A percentile compares a stretch with the other conserved stretches of the same genome.
Conservation (phyloP, 2,329 filamentous ascomycete genomes). For the Plectosphaerella cucumerina region DNA sequence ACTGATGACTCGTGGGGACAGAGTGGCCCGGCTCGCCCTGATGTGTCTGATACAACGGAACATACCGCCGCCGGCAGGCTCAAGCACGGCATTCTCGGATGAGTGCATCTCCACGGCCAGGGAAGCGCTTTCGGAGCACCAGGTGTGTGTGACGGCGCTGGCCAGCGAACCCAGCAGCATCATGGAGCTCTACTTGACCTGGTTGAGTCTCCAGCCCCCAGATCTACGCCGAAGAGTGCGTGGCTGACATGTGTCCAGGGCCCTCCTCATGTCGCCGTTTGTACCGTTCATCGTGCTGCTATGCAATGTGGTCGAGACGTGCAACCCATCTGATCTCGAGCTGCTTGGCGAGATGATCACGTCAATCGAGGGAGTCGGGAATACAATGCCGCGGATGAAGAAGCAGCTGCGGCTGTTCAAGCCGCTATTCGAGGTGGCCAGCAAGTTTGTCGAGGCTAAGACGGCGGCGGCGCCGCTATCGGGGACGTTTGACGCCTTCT, state of each 20-base stretch:
- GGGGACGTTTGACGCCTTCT: neutral
- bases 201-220: constrained; percentile 1
- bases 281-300: constrained; percentile 20
- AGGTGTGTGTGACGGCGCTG: constrained; percentile 9
- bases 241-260: constrained; percentile 7
- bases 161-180: constrained; percentile 2
- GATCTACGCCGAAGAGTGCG: neutral
- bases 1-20: constrained; percentile 11
- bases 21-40: constrained; percentile 15
- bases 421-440: constrained; percentile 16
- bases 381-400: neutral
- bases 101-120: constrained; percentile 18
- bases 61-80: constrained; percentile 12
- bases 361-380: neutral
- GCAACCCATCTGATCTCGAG: constrained; percentile 33
- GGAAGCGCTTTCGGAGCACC: constrained; percentile 14
- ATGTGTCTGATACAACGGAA: constrained; percentile 20
- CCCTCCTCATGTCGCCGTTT: constrained; percentile 15
- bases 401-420: constrained; percentile 16
- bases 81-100: constrained; percentile 13
- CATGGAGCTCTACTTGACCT: constrained; percentile 11
- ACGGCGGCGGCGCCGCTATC: neutral
- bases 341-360: constrained; percentile 12
- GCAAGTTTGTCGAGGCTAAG: neutral
- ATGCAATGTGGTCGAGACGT: constrained; percentile 27